These are phyloP conservation scores for Microsporum audouinii DNA, from an alignment of 2,329 filamentous ascomycete species.

Conservation along the genomic window DNA sequence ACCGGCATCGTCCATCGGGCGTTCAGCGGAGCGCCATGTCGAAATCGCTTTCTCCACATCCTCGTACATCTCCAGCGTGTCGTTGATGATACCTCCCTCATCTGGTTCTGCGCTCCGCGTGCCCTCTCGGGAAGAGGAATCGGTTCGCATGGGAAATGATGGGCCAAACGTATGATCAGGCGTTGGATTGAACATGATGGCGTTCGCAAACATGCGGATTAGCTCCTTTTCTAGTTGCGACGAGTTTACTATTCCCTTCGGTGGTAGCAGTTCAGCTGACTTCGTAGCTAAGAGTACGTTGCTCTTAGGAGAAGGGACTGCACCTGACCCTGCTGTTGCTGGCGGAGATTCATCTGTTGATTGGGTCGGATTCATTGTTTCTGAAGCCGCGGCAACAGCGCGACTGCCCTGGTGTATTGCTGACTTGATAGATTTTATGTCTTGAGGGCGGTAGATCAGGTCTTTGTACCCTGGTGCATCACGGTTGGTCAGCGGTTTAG, in stretches of 20 bases:
- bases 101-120: conserved; percentile 51
- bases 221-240: conserved; percentile 86
- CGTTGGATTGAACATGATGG: conserved; percentile 95
- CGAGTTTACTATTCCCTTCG: conserved; percentile 84
- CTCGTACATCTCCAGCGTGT: conserved; percentile 79
- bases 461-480: conserved; percentile 66
- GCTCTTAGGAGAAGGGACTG: conserved; percentile 29
- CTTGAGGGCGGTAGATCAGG: conserved; percentile 62
- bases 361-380: conserved; percentile 55
- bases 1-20: conserved; percentile 26
- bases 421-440: conserved; percentile 65
- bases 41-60: conserved; percentile 71
- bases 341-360: conserved; percentile 43
- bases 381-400: conserved; percentile 34
- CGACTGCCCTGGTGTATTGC: conserved; percentile 47
- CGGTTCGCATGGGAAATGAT: conserved; percentile 44
- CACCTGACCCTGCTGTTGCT: conserved; percentile 29
- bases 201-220: conserved; percentile 94
- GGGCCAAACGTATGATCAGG: conserved; percentile 58
- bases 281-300: conserved; percentile 39
- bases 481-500: conserved; percentile 59
- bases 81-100: conserved; percentile 77
- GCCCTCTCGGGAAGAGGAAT: conserved; percentile 22
- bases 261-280: conserved; percentile 67
- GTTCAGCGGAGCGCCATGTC: conserved; percentile 63